Evolutionary conservation across 352 stramenopile genomes (phyloP).

Genomic region (Vaucheria bursata): DNA sequence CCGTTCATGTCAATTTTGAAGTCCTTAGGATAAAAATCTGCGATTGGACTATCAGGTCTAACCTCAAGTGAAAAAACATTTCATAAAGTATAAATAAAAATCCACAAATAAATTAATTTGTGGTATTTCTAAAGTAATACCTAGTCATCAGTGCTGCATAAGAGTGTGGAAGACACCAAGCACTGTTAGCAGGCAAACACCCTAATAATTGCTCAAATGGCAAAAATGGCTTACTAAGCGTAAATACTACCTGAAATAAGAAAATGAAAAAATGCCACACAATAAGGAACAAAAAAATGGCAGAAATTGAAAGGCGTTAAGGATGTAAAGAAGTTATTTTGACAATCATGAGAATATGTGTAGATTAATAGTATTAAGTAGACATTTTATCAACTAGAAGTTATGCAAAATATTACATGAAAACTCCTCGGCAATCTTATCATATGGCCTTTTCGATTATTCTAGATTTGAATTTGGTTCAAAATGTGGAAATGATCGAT

Average conservation of each 20-base stretch:
- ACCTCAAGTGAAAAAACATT: not conserved
- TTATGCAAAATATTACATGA: too few species aligned
- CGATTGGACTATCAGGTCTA: constrained; percentile 80
- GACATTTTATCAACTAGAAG: too few species aligned
- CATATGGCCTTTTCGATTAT: not conserved
- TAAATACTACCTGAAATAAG: constrained; percentile 79
- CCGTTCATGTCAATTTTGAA: constrained; percentile 82
- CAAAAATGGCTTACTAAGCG: constrained; percentile 83
- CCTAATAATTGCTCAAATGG: constrained; percentile 96
- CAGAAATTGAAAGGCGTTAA: too few species aligned
- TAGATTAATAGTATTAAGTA: too few species aligned
- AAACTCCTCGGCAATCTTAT: too few species aligned
- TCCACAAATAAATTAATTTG: not conserved
- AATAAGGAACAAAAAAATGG: too few species aligned
- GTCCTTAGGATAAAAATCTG: constrained; percentile 80
- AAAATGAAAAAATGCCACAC: too few species aligned
- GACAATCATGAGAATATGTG: too few species aligned
- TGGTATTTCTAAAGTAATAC: not conserved
- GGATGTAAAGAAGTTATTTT: too few species aligned
- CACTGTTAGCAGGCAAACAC: constrained; percentile 88
- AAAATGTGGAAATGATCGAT: too few species aligned
- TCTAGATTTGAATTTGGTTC: not conserved
- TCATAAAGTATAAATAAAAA: not conserved
- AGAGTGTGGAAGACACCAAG: constrained; percentile 79
- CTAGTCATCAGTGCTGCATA: constrained; percentile 89